Base-by-base conservation (phyloP, 2,329 filamentous ascomycete genomes). In the Myrmaecium sp. region DNA sequence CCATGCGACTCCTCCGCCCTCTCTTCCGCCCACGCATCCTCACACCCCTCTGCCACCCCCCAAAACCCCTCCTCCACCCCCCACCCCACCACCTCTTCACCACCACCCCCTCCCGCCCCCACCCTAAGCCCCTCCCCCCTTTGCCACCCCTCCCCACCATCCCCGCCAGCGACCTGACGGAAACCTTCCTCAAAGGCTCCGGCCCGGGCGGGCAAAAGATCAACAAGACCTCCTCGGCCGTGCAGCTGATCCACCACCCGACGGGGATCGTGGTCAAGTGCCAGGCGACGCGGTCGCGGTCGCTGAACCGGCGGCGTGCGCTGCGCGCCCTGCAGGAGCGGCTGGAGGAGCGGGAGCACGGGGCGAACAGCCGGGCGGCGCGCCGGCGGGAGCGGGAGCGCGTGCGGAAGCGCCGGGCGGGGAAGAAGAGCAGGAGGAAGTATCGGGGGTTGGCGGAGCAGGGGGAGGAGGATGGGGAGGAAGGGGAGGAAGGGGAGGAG, bases 151-250 rank as follows among this genome's bases (percentile, higher is more conserved):
- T 83, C 4, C 74, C 77, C 9, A 67, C 72, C 8, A 69, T 89
- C 12, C 64, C 73, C 8, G 83, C 93, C 37, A 58, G 64, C 11
- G 83, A 94, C 27, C 71, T 95, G 38, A 72, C 75, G 30, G 80
- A 94, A 44, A 66, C 65, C 21, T 95, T 91, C 54, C 64, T 98
- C 33, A 92, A 89, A 49, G 89, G 89, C 41, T 79, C 71, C 39
- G 89, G 89, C 2, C 86, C 89, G 0, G 89, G 89, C 14, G 89
- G 89, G 0, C 89, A 98, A 49, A 94, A 94, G 51, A 95, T 95
- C 57, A 98, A 98, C 57, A 98, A 98, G 69, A 98, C 89, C 14
- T 83, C 74, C 37, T 94, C 81, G 0, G 86, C 86, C 19, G 86
- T 94, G 3, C 89, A 98, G 49, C 63, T 98, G 18, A 89, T 76